These are phyloP conservation scores for Phytophthora citrophthora DNA, from an alignment of 352 stramenopile genomes.

Conservation along the genomic window DNA sequence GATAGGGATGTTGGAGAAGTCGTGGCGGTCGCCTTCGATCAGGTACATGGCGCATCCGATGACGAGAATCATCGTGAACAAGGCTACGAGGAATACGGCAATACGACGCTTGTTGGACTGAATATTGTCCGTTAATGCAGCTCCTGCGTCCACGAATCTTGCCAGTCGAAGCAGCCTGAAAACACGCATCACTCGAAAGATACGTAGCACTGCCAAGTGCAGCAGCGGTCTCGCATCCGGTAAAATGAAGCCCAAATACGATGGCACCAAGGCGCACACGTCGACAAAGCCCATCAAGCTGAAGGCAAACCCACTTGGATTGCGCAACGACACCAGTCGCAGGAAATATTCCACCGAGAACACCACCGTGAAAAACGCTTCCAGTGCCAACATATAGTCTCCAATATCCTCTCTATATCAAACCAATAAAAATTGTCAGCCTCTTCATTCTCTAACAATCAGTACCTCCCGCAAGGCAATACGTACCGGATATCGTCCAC, in stretches of 20 bases:
- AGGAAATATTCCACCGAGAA: conserved; percentile 86
- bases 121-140: conserved; percentile 78
- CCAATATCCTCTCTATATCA: conserved; percentile 65
- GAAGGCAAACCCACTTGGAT: conserved; percentile 66
- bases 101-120: conserved; percentile 83
- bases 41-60: conserved; percentile 87
- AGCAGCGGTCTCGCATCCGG: conserved; percentile 60
- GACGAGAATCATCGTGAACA: conserved; percentile 81
- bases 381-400: conserved; percentile 70
- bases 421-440: conserved; percentile 4
- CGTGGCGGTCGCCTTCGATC: conserved; percentile 78
- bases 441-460: conserved; percentile 32
- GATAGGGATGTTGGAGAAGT: conserved; percentile 89
- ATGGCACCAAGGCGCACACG: conserved; percentile 78
- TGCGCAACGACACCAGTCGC: conserved; percentile 66
- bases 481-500: conserved; percentile 64
- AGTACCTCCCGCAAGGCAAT: conserved; percentile 30
- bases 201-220: conserved; percentile 71
- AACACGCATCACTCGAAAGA: conserved; percentile 82
- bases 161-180: conserved; percentile 78
- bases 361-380: conserved; percentile 85
- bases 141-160: conserved; percentile 73
- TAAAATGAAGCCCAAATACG: conserved; percentile 72
- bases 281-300: conserved; percentile 83
- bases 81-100: conserved; percentile 75